phyloP scores from a whole-genome alignment of 2,329 filamentous ascomycete genomes.

The Verruconis gallopava region DNA sequence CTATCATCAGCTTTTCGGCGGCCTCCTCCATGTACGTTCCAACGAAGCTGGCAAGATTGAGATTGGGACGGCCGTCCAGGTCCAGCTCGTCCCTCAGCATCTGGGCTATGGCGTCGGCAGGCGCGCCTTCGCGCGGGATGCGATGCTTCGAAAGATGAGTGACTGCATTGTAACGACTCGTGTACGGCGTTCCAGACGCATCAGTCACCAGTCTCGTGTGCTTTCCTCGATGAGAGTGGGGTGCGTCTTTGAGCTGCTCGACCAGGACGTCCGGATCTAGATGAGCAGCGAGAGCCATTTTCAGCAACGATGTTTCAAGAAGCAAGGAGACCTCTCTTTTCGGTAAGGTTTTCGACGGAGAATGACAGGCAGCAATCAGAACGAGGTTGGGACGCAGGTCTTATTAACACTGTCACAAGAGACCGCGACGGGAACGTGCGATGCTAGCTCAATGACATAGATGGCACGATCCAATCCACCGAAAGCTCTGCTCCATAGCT shows the following conservation, averaged over 20 bases:
- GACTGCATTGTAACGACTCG: slow-evolving; percentile 41
- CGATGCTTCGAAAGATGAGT: slow-evolving; percentile 47
- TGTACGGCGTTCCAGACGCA: slow-evolving; percentile 44
- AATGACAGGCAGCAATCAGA: too few relatives aligned
- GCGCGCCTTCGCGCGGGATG: slow-evolving; percentile 44
- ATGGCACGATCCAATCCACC: too few relatives aligned
- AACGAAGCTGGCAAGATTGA: slow-evolving; percentile 59
- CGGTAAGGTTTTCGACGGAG: too few relatives aligned
- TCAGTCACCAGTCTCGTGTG: not conserved
- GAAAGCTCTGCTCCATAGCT: too few relatives aligned
- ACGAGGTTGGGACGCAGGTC: too few relatives aligned
- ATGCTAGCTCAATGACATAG: too few relatives aligned
- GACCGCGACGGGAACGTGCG: too few relatives aligned
- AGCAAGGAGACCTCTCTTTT: too few relatives aligned
- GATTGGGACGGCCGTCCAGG: slow-evolving; percentile 51
- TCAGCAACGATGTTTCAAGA: too few relatives aligned
- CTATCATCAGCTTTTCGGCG: slow-evolving; percentile 50
- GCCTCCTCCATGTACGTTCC: slow-evolving; percentile 59
- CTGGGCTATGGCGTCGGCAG: slow-evolving; percentile 51
- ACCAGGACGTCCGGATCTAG: slow-evolving; percentile 38
- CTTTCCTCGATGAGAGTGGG: slow-evolving; percentile 26
- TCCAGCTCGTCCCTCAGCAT: slow-evolving; percentile 40
- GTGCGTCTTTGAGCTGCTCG: slow-evolving; percentile 35
- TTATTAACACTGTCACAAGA: too few relatives aligned
- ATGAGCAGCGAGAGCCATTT: slow-evolving; percentile 41